Evolutionary conservation across 176 grass and related monocot species (phyloP), one percentile per base, ranked within the genome.

Genomic region (Eleusine indica): DNA sequence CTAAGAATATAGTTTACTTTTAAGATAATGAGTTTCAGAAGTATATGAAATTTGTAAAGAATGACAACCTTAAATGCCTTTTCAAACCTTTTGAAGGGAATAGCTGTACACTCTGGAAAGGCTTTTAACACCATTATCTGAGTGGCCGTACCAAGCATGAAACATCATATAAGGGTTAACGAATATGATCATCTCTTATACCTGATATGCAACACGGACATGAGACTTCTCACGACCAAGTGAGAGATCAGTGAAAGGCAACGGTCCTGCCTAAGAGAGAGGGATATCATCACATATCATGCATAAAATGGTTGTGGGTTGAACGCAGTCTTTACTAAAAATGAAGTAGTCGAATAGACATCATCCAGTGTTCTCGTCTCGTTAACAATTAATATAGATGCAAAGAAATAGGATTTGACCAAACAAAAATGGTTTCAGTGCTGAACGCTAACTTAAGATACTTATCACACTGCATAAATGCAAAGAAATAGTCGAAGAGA

Each of bases 151-250:
- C 89, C 89, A 63, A 67, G 54, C 57, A 76, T 66, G 9, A 54
- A 75, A 74, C 7, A 1, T 74, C 17, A 9, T 52, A 79, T 43
- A 56, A 84, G 22, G 70, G 56, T 85, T 28, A 25, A 56, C 48
- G 9, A 47, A 53, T 37, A 22, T 69, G 13, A 70, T 51, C 8
- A 64, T 47, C 71, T 70, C 12, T 40, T 17, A 44, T 85, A 89
- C 92, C 84, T 94, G 87, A 84, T 85, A 94, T 83, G 92, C 84
- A 53, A 91, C 89, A 60, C 69, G 84, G n/a, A 89, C 71, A 79
- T 79, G 71, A 75, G 81, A 83, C 68, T 68, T 87, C 72, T 83
- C 21, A 75, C 14, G 48, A 52, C 84, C 73, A 37, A 81, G 66
- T 17, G 77, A 85, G 10, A 61, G 70, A 86, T 91, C 87, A 47